Conservation (phyloP, 306 rosid species). For the Arachis hypogaea region DNA sequence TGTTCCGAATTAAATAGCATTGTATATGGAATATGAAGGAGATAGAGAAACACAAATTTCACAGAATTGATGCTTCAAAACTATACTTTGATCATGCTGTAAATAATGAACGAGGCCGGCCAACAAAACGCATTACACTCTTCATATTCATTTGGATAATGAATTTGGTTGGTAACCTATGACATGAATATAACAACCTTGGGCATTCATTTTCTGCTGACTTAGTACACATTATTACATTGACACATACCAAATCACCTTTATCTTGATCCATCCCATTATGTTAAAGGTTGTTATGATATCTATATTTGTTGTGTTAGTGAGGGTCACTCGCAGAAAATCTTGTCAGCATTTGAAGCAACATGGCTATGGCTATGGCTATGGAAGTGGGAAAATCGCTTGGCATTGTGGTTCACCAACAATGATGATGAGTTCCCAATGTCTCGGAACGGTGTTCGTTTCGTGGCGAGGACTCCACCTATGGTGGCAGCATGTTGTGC, state of each 20-base stretch:
- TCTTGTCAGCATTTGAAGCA: conserved; percentile 42
- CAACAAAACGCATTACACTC: neutral
- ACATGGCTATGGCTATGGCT: conserved; percentile 44
- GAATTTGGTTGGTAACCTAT: neutral
- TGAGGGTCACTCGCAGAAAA: conserved; percentile 12
- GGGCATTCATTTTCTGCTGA: neutral
- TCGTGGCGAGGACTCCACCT: conserved; percentile 36
- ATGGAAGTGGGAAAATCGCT: conserved; percentile 53
- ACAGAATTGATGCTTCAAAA: neutral
- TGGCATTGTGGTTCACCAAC: conserved; percentile 50
- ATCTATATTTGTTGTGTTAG: neutral
- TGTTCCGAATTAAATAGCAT: neutral
- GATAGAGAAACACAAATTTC: neutral
- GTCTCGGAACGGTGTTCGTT: conserved; percentile 61
- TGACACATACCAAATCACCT: conserved; percentile 15
- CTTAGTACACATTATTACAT: conserved; percentile 26
- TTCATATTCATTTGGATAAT: neutral
- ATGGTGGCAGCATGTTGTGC: conserved; percentile 12
- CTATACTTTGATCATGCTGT: conserved; percentile 2
- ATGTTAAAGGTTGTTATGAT: conserved; percentile 5
- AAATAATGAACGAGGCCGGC: neutral
- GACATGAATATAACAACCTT: neutral
- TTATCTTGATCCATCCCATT: neutral
- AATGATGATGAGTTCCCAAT: conserved; percentile 62
- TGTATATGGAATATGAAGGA: neutral